phyloP scores from a whole-genome alignment of 805 yeast genomes.

The Komagataella pastoris region DNA sequence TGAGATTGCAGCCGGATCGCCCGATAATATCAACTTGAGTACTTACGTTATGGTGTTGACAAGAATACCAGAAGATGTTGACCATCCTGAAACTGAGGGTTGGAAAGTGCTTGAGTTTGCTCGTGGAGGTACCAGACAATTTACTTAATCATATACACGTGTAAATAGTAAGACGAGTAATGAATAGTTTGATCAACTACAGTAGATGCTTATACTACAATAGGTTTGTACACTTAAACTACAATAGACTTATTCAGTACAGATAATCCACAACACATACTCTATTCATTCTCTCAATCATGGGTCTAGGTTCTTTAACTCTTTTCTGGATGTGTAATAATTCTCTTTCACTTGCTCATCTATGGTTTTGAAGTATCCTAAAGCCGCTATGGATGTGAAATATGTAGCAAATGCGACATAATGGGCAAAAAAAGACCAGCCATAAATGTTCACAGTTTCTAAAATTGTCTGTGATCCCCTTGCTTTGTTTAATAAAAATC shows the following conservation, averaged over 20 bases:
- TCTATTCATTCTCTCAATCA: background rate
- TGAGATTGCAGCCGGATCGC: slow-evolving; percentile 91
- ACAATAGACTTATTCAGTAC: too few species aligned
- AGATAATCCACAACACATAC: background rate
- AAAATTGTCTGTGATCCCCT: background rate
- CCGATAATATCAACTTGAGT: slow-evolving; percentile 81
- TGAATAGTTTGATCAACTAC: background rate
- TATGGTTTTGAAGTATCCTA: background rate
- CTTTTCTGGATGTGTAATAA: background rate
- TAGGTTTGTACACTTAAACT: too few species aligned
- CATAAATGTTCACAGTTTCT: background rate
- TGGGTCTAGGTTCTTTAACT: background rate
- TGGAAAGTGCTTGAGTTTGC: slow-evolving; percentile 95
- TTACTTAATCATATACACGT: slow-evolving; percentile 26
- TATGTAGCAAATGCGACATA: background rate
- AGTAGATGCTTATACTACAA: too few species aligned
- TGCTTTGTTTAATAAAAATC: background rate
- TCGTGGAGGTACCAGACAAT: slow-evolving; percentile 83
- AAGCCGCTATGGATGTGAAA: background rate
- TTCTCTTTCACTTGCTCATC: background rate
- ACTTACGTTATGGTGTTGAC: slow-evolving; percentile 96
- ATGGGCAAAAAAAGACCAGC: background rate
- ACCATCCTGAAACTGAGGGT: slow-evolving; percentile 84
- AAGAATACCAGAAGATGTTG: slow-evolving; percentile 84
- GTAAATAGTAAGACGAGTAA: background rate